Percentiles rank a stretch among this genome's conserved stretches.
These are phyloP conservation scores for Fonsecaea pedrosoi DNA, from an alignment of 2,329 filamentous ascomycete genomes.

Conservation along the genomic window DNA sequence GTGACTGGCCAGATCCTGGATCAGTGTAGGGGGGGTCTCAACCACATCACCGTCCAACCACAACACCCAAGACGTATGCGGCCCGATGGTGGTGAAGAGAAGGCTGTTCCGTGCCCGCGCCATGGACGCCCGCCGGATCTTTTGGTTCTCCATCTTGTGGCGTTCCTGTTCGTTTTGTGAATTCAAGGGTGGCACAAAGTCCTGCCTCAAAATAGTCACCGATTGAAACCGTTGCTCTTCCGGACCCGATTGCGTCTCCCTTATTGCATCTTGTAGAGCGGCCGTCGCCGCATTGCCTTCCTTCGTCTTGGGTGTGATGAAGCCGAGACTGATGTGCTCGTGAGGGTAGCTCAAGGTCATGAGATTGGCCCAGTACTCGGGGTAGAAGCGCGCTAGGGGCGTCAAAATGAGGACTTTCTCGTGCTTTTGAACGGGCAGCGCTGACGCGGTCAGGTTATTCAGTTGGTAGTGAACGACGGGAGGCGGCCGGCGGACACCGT, in stretches of 20 bases:
- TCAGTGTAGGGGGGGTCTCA: slow-evolving; percentile 81
- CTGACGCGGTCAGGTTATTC: slow-evolving; percentile 88
- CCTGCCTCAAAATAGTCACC: slow-evolving; percentile 92
- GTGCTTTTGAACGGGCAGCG: slow-evolving; percentile 74
- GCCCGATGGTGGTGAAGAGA: slow-evolving; percentile 91
- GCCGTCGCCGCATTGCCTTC: slow-evolving; percentile 88
- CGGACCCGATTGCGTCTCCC: slow-evolving; percentile 82
- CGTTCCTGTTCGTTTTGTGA: slow-evolving; percentile 88
- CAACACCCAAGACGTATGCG: slow-evolving; percentile 90
- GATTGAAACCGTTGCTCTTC: slow-evolving; percentile 86
- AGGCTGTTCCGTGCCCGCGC: slow-evolving; percentile 91
- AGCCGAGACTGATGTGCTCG: slow-evolving; percentile 90
- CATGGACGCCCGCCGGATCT: slow-evolving; percentile 85
- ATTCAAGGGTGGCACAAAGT: slow-evolving; percentile 80
- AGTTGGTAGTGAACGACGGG: slow-evolving; percentile 92
- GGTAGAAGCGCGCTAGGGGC: slow-evolving; percentile 91
- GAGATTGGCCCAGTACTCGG: slow-evolving; percentile 94
- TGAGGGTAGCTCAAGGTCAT: slow-evolving; percentile 85
- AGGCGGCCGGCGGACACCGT: slow-evolving; percentile 59
- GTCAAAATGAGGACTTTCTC: slow-evolving; percentile 92
- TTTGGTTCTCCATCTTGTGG: slow-evolving; percentile 91
- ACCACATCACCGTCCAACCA: slow-evolving; percentile 95
- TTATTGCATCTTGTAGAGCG: slow-evolving; percentile 81
- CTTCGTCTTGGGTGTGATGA: slow-evolving; percentile 92
- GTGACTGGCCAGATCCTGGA: slow-evolving; percentile 87